phyloP scores from a whole-genome alignment of 2,329 filamentous ascomycete genomes.

The Monilinia aucupariae region DNA sequence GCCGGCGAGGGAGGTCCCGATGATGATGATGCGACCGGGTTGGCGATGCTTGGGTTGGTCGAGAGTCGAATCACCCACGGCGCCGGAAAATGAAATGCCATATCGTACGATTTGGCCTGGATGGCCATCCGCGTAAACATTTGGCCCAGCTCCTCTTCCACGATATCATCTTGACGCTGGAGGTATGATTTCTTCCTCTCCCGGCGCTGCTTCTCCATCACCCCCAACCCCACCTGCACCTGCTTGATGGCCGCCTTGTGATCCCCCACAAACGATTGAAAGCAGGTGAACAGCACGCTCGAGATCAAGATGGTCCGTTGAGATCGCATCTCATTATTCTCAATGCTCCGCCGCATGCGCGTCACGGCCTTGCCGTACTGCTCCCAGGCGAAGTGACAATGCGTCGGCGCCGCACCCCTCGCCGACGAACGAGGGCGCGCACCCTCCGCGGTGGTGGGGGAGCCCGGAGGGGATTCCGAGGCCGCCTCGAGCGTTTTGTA shows the following conservation, averaged over 20 bases:
- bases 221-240: slow-evolving; percentile 52
- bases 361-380: slow-evolving; percentile 55
- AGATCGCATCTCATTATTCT: slow-evolving; percentile 40
- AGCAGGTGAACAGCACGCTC: slow-evolving; percentile 60
- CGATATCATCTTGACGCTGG: slow-evolving; percentile 23
- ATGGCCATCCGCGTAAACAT: slow-evolving; percentile 60
- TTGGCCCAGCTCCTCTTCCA: slow-evolving; percentile 50
- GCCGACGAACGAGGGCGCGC: slow-evolving; percentile 20
- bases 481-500: slow-evolving; percentile 61
- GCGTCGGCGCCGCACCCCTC: slow-evolving; percentile 41
- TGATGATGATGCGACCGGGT: slow-evolving; percentile 25
- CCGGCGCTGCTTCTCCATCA: slow-evolving; percentile 49
- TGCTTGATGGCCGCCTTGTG: slow-evolving; percentile 57
- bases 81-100: slow-evolving; percentile 62
- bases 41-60: slow-evolving; percentile 31
- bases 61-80: slow-evolving; percentile 54
- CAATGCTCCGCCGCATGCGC: slow-evolving; percentile 43
- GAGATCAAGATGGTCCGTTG: slow-evolving; percentile 57
- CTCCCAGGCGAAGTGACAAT: slow-evolving; percentile 56
- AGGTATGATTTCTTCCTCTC: slow-evolving; percentile 38
- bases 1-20: slow-evolving; percentile 6
- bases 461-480: slow-evolving; percentile 43
- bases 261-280: slow-evolving; percentile 61
- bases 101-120: slow-evolving; percentile 62
- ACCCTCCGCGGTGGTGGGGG: slow-evolving; percentile 19